Evolutionary conservation across 1,284 basidiomycete species (phyloP), one percentile per base, ranked within the genome.

Genomic region (Boletus mariae): DNA sequence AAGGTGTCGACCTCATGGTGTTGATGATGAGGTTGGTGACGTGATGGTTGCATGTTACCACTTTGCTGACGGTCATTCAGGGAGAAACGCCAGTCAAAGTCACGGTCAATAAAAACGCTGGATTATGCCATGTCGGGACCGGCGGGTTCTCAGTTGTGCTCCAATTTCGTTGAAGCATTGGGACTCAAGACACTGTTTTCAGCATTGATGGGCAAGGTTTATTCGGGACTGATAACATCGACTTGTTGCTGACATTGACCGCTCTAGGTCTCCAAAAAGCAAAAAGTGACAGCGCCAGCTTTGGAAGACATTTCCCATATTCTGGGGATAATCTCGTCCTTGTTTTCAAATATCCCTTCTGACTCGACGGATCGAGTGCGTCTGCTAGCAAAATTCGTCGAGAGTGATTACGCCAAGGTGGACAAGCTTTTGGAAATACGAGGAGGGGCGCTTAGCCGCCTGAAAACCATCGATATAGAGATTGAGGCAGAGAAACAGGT

Each of bases 1-100:
- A 99, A 70, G 97, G 97, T 1, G 84, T 94, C 11, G 97, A 99
- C 63, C 79, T 99, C 25, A 98, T 99, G 94, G 82, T 97, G 20
- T 76, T 98, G 55, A 89, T 98, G 77, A 91, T 98, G 85, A 94
- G 90, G 91, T 94, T 61, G 45, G 84, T 72, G 28, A 26, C 60
- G 49, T 47, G 41, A 41, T 52, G 2, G 31, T 37, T 23, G 41
- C 4, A 23, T 11, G 4, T 28, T 47, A 3, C 3, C 45, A 49
- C 26, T 47, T 55, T n/a, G 37, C 54, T 60, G 35, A 55, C 49
- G 57, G 41, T 60, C 52, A 26, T 51, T 49, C 46, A 95, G 92
- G 69, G 90, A 92, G 60, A 97, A 94, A 68, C 80, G 81, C 59
- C 80, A 90, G 53, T 83, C 92, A 1, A 83, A 86, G 47, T 87